These are phyloP conservation scores for Galerina marginata DNA, from an alignment of 768 basidiomycete genomes.

Conservation along the genomic window DNA sequence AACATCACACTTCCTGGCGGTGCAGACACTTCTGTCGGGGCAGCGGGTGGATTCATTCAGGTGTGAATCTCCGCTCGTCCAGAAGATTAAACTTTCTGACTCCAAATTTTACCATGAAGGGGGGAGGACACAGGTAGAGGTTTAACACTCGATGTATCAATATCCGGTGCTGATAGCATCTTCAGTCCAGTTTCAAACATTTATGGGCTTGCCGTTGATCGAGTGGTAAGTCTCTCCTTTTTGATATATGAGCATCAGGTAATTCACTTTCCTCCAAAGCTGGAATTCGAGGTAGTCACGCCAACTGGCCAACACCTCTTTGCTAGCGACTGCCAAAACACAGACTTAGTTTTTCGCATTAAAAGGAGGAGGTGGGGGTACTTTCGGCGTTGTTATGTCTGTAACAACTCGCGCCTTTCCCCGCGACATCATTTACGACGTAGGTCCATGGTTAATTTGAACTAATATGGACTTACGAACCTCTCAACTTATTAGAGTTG, in stretches of 20 bases:
- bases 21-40: conserved; percentile 21
- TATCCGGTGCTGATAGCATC: too few species aligned
- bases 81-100: too few species aligned
- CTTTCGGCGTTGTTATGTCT: conserved; percentile 48
- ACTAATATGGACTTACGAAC: neutral
- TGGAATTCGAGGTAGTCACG: conserved; percentile 57
- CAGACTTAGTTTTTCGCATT: conserved; percentile 60
- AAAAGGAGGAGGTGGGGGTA: conserved; percentile 49
- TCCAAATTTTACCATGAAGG: conserved; percentile 22
- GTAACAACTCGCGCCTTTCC: conserved; percentile 19
- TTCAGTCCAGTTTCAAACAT: conserved; percentile 44
- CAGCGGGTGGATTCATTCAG: conserved; percentile 46
- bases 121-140: conserved; percentile 42
- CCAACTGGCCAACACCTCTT: conserved; percentile 51
- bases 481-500: neutral
- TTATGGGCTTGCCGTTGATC: conserved; percentile 52
- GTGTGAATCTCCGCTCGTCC: neutral
- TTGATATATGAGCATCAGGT: neutral
- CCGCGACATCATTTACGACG: conserved; percentile 5
- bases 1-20: conserved; percentile 52
- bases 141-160: too few species aligned
- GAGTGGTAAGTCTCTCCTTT: conserved; percentile 37
- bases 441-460: neutral
- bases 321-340: conserved; percentile 52
- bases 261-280: conserved; percentile 24